Base-by-base conservation (phyloP, 1,284 basidiomycete genomes). In the Trichosporon asahii region DNA sequence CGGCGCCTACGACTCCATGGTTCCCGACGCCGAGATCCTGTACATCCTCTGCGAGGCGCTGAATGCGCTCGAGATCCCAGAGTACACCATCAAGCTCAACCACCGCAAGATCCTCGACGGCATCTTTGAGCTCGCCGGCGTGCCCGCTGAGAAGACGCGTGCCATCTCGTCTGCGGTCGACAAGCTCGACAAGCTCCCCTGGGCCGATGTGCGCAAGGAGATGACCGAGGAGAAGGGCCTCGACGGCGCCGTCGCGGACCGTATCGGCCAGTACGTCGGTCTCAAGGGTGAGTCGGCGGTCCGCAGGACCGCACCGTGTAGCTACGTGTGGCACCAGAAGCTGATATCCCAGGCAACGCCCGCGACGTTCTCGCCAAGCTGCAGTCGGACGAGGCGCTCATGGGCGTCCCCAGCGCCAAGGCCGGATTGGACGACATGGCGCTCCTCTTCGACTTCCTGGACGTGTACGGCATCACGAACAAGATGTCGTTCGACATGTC, bases 81-180 rank as follows among this genome's bases (percentile, higher is more conserved):
- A 94, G 53, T 99, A 94, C 82, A 95, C 91, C 2, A 86, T 99
- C 86, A 99, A 99, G 92, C 85, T 97, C 71, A 98, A 99, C 85
- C 92, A 99, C 87, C 89, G 97, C 73, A 98, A 97, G 85, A 92
- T 99, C 73, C 87, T 99, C 25, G 97, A 99, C 81, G 97, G 95
- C 64, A 91, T 99, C 75, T 99, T 99, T 80, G 91, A 93, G 82
- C 90, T 98, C 8, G 98, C 96, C 77, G 97, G 97, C 68, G 96
- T 99, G 0, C 93, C 95, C 0, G 79, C 86, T 33, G 94, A 94
- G 64, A 98, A 97, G 86, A 95, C 93, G 71, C 89, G 96, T 12
- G 86, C 90, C n/a, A 98, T 98, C 77, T 97, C 94, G 0, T 96
- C 93, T 12, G 96, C 96, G 0, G 96, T 99, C 11, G 96, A 99